These are phyloP conservation scores for Fusarium nisikadoi DNA, from an alignment of 2,329 filamentous ascomycete genomes.

Conservation along the genomic window DNA sequence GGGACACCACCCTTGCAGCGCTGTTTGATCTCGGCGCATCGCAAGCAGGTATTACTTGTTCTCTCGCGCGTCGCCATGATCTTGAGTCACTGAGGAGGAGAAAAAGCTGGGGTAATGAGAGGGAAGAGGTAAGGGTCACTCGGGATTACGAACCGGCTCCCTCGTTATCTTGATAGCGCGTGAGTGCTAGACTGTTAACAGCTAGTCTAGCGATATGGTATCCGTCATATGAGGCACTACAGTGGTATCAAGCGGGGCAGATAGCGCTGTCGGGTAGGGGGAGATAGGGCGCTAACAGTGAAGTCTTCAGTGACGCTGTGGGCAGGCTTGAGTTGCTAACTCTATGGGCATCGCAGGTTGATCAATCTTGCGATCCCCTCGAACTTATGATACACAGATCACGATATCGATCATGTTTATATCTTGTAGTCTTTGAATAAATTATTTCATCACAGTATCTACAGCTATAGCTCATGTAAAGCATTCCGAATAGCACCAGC, in stretches of 20 bases:
- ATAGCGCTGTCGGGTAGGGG: not conserved
- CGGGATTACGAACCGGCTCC: conserved; percentile 1
- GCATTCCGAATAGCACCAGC: conserved; percentile 46
- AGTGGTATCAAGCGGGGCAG: not conserved
- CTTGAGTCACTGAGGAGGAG: not conserved
- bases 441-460: not conserved
- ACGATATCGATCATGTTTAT: too few relatives aligned
- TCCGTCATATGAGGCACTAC: not conserved
- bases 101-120: conserved; percentile 11
- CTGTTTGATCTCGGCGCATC: conserved; percentile 11
- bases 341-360: too few relatives aligned
- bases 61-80: not conserved
- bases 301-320: not conserved
- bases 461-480: not conserved
- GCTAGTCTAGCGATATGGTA: not conserved
- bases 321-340: not conserved
- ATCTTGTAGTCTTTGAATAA: fast-evolving
- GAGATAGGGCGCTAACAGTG: not conserved
- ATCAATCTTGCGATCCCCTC: not conserved
- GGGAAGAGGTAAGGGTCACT: not conserved
- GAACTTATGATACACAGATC: not conserved
- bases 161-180: conserved; percentile 7
- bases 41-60: not conserved
- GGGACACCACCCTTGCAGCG: conserved; percentile 1
- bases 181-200: not conserved